Base-by-base conservation (phyloP, 257 asterid species). In the Forsythia viridissima region DNA sequence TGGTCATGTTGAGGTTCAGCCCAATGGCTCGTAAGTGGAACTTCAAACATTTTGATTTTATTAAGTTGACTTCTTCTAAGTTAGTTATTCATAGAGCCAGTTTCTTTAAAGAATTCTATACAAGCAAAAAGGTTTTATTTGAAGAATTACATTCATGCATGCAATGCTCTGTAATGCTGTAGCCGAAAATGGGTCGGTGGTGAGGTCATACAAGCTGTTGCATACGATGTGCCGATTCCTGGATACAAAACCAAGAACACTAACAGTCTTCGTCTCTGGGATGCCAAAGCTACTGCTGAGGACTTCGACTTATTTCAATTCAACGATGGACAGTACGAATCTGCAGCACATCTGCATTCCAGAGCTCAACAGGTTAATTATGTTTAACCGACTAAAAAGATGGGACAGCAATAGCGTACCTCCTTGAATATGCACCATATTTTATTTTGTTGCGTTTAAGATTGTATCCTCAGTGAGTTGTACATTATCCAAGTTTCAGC, bases 141-240 rank as follows among this genome's bases (percentile, higher is more conserved):
- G 46, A 55, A 67, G 68, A 73, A 61, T 57, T 59, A 8, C 75
- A 71, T 69, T 77, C 38, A 82, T 70, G 48, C 41, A 67, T 78
- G 61, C 69, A 79, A 79, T 77, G 10, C 36, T 76, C 8, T 20
- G 5, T 74, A 68, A 55, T 71, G 69, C 83, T 79, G 75, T 82
- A 96, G 98, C 69, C 92, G 98, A 77, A 93, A 89, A 76, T 96
- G 97, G 99, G 87, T 92, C 46, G 99, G 97, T 75, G 99, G 99
- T 51, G 99, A 93, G 90, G 93, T 92, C 82, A 55, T 93, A 82
- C 97, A 96, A 85, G 97, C 99, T 80, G 77, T 93, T 84, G 98
- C 98, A 77, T 96, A 93, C 83, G 99, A 96, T 89, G 98, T 96
- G 55, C 99, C 99, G n/a, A 92, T 96, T 88, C 99, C 99, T 82